These are phyloP conservation scores for Diutina neorugosa DNA, from an alignment of 1,139 yeast genomes.

Conservation along the genomic window DNA sequence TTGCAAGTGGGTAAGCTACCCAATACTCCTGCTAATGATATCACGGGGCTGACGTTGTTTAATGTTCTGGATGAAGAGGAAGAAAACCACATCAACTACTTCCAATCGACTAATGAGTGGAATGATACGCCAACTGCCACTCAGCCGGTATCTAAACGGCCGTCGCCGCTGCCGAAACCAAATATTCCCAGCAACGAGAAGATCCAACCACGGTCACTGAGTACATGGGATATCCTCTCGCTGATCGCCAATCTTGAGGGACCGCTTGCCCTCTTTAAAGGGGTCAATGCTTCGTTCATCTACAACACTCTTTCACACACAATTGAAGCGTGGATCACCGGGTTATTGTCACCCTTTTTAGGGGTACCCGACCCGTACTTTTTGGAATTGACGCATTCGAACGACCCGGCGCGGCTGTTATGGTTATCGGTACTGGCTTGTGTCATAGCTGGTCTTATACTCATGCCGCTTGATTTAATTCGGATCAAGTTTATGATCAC, in stretches of 20 bases:
- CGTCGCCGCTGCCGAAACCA: background rate
- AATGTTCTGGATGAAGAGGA: constrained; percentile 18
- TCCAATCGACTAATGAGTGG: constrained; percentile 17
- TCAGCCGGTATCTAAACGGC: background rate
- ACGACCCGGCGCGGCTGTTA: constrained; percentile 61
- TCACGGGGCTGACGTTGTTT: background rate
- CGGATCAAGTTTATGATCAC: constrained; percentile 70
- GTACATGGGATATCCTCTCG: constrained; percentile 60
- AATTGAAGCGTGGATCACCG: constrained; percentile 85
- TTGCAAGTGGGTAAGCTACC: constrained; percentile 65
- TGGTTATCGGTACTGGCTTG: constrained; percentile 60
- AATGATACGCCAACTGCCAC: background rate
- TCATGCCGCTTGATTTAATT: constrained; percentile 75
- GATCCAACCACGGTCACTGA: constrained; percentile 51
- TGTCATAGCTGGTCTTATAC: constrained; percentile 59
- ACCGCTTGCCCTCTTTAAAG: constrained; percentile 73
- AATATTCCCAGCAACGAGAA: constrained; percentile 12
- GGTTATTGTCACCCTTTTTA: constrained; percentile 68
- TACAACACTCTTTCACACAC: constrained; percentile 66
- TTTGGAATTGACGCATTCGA: constrained; percentile 71
- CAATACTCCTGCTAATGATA: constrained; percentile 9
- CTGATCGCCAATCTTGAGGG: constrained; percentile 70
- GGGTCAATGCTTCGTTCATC: constrained; percentile 75
- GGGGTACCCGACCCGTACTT: constrained; percentile 89
- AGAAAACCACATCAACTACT: constrained; percentile 38